These are phyloP conservation scores for Cryptosporidium xiaoi DNA, from an alignment of 169 alveolate species.

Conservation along the genomic window DNA sequence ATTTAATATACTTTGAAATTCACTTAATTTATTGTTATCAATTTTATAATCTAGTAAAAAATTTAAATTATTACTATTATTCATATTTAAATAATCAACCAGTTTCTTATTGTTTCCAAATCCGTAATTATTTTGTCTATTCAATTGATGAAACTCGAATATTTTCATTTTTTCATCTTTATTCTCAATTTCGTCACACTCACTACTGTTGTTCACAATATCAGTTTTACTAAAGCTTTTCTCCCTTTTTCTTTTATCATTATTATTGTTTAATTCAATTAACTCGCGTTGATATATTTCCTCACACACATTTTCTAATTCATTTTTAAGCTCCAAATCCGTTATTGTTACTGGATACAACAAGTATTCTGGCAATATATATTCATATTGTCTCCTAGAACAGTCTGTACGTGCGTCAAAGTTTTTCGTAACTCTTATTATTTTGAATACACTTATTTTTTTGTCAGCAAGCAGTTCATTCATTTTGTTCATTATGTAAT, in stretches of 20 bases:
- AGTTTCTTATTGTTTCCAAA: constrained; percentile 14
- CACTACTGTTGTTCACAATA: background rate
- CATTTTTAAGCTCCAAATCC: constrained; percentile 19
- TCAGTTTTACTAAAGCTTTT: background rate
- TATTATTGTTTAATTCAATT: background rate
- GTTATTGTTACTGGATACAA: constrained; percentile 15
- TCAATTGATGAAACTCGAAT: constrained; percentile 16
- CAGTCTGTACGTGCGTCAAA: constrained; percentile 86
- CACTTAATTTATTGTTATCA: constrained; percentile 75
- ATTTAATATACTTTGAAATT: constrained; percentile 77
- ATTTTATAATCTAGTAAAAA: background rate
- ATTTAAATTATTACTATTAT: constrained; percentile 10
- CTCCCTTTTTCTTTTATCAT: constrained; percentile 8
- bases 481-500: constrained; percentile 22
- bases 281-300: background rate
- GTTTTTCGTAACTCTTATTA: constrained; percentile 85
- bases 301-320: constrained; percentile 7
- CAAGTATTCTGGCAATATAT: constrained; percentile 82
- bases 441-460: constrained; percentile 81
- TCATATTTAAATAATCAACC: background rate
- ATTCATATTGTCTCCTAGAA: constrained; percentile 85
- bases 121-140: constrained; percentile 43
- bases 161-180: constrained; percentile 9
- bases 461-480: constrained; percentile 9
- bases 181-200: constrained; percentile 10